phyloP scores from a whole-genome alignment of 192 early-diverging fungal species.

The Haplosporangium gracile region DNA sequence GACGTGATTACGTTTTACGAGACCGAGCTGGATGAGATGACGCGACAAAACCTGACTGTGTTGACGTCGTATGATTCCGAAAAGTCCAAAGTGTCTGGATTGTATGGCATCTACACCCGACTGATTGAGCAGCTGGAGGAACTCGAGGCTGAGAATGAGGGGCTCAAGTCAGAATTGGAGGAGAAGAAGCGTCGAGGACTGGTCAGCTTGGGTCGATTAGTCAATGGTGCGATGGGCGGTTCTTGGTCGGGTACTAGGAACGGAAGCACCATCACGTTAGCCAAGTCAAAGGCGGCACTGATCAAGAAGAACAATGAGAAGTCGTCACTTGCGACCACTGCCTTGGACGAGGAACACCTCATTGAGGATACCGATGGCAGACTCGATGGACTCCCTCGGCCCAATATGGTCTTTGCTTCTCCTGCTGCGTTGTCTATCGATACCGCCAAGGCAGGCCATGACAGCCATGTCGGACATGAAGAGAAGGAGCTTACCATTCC shows the following conservation, averaged over 20 bases:
- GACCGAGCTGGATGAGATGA: constrained; percentile 53
- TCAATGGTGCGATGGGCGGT: constrained; percentile 51
- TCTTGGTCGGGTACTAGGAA: constrained; percentile 41
- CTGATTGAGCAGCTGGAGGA: constrained; percentile 54
- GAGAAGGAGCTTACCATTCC: constrained; percentile 12
- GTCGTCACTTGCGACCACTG: neutral
- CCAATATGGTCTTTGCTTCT: constrained; percentile 35
- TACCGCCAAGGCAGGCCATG: neutral
- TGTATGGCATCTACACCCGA: constrained; percentile 53
- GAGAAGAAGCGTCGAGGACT: constrained; percentile 53
- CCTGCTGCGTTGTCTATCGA: neutral
- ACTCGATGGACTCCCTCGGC: constrained; percentile 18
- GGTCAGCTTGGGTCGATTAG: constrained; percentile 41
- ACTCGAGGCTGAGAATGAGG: constrained; percentile 58
- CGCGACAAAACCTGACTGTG: constrained; percentile 48
- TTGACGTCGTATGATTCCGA: constrained; percentile 54
- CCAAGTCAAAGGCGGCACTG: constrained; percentile 26
- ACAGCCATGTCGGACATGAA: neutral
- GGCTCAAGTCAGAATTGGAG: constrained; percentile 49
- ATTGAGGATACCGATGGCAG: neutral
- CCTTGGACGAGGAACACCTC: constrained; percentile 36
- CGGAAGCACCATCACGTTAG: constrained; percentile 26
- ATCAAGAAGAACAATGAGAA: constrained; percentile 21
- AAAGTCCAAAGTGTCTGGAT: constrained; percentile 49
- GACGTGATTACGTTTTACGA: constrained; percentile 57